Evolutionary conservation across 192 early-diverging fungal genomes (phyloP), one percentile per base, ranked within the genome.

Genomic region (Kappamyces sp.): DNA sequence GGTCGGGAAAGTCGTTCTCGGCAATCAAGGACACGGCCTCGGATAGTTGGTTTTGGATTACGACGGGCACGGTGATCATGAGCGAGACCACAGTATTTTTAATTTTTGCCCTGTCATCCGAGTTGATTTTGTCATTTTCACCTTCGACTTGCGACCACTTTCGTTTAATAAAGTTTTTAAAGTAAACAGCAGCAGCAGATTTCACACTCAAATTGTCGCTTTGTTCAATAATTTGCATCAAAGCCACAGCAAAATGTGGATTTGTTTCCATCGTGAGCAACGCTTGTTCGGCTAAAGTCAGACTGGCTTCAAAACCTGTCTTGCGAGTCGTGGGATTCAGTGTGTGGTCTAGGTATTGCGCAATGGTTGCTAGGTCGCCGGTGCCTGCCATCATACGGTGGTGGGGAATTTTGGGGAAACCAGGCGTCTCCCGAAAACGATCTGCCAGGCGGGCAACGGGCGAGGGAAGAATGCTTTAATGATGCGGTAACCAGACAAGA

Each of bases 131-230:
- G 60, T 81, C 84, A 39, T 41, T 35, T 12, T 65, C 76, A 12
- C 70, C 71, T 43, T 84, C 84, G 41, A 79, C 75, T 64, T 64
- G 65, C 45, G 74, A 66, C 96, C 96, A 99, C 62, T 86, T 69
- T 60, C 86, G 81, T 61, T 91, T 90, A 63, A 98, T 76, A 76
- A 85, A 93, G 71, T 99, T 99, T 75, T 99, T 99, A 73, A 99
- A 98, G 61, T 89, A 87, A 48, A 99, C 69, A 15, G 89, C 80
- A 3, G 84, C 89, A 2, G 93, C 83, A 62, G 91, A 84, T 45
- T 90, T 83, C 3, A 89, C 70, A 36, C 73, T 79, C 15, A 51
- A 62, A 63, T 89, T 86, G 8, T 71, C 71, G 1, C 60, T 50
- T 47, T 77, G 66, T 50, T 75, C 77, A 36, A 93, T 80, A n/a